Evolutionary conservation across 495 filamentous ascomycete genomes (phyloP), one percentile per base, ranked within the genome.

Genomic region (Clavariopsis aquatica): DNA sequence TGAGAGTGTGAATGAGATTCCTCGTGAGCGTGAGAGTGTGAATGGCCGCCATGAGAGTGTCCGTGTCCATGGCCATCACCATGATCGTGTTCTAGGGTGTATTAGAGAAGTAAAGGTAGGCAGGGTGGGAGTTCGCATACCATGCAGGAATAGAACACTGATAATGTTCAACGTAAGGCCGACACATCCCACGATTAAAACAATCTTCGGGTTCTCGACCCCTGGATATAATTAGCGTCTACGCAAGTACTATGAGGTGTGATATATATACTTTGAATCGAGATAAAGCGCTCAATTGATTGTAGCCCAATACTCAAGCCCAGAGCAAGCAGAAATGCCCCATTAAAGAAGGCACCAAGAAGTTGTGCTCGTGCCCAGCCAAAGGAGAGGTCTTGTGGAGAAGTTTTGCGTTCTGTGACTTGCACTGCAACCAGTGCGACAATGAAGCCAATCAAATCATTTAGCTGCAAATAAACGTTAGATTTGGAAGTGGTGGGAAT

Each of bases 311-410:
- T 72, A 41, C 59, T 65, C 20, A 73, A 52, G 6, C 69, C 69
- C 2, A 73, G 66, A 0, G 71, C 71, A 20, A 68, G 54, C 20
- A 70, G 64, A 49, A 73, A 73, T 19, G 64, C 71, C 36, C 69
- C 71, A 60, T 73, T 73, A 57, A 72, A 72, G 71, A 73, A 73
- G 38, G 66, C 69, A 53, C 69, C 69, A 3, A 73, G 62, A 6
- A 73, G 54, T 24, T 65, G 63, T 24, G 69, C 69, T 1, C 71
- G 57, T n/a, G 69, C 67, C 66, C 66, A 73, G 17, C 81, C 80
- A 66, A 81, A 83, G 0, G 80, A 75, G 2, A 83, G 74, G 0
- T 70, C 68, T 56, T 76, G 71, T 0, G 78, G 79, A 1, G 75
- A 72, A 20, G 64, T 34, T 52, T 62, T 57, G 34, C 66, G 54